These are phyloP conservation scores for Scutellaria baicalensis DNA, from an alignment of 257 asterid genomes.

Conservation along the genomic window DNA sequence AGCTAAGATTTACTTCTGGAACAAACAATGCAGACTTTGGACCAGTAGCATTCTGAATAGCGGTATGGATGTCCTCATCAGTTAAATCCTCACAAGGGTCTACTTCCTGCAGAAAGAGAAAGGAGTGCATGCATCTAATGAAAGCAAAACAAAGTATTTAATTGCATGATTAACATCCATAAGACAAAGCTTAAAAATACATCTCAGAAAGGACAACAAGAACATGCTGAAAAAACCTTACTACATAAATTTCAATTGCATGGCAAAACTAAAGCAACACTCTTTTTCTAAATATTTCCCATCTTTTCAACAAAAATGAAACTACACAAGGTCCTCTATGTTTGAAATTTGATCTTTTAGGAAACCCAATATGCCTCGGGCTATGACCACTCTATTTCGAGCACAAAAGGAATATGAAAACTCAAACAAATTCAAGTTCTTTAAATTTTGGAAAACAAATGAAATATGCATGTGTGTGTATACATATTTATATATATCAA, in stretches of 20 bases:
- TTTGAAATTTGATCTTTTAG: background rate
- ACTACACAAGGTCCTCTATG: background rate
- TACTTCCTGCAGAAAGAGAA: conserved; percentile 59
- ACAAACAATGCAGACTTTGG: conserved; percentile 84
- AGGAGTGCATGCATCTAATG: background rate
- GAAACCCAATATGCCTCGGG: background rate
- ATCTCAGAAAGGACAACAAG: background rate
- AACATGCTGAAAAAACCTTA: background rate
- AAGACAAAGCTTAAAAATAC: background rate
- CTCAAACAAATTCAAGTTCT: background rate
- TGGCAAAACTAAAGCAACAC: background rate
- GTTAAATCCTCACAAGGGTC: conserved; percentile 97
- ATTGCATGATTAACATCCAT: background rate
- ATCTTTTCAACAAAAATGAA: background rate
- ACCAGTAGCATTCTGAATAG: conserved; percentile 95
- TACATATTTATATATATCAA: background rate
- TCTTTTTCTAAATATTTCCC: background rate
- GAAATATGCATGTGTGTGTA: background rate
- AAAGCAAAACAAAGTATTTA: background rate
- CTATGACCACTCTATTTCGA: background rate
- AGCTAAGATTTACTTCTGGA: conserved; percentile 63
- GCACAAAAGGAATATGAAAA: no score
- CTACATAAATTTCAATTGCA: background rate
- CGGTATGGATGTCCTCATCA: conserved; percentile 93
- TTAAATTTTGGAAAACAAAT: background rate